phyloP scores from a whole-genome alignment of 2,329 filamentous ascomycete species.

The Apiospora sp. region DNA sequence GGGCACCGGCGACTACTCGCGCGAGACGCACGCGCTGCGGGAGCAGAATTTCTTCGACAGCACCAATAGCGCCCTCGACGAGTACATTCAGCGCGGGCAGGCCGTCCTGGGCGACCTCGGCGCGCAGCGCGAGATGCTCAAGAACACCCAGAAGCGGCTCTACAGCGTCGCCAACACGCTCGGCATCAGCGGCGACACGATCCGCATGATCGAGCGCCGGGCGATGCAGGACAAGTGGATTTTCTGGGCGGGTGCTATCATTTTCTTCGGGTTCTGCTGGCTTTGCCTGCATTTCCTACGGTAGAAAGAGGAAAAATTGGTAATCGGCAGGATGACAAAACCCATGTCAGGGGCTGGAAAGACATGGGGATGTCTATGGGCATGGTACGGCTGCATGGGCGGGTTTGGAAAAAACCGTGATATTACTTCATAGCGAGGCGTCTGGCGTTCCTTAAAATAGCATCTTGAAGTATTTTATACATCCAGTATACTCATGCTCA shows the following conservation, averaged over 20 bases:
- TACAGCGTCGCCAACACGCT: constrained; percentile 95
- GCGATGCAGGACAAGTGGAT: constrained; percentile 98
- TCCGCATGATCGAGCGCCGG: constrained; percentile 92
- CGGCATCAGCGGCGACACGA: constrained; percentile 93
- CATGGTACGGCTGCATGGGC: constrained; percentile 10
- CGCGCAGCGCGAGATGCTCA: constrained; percentile 91
- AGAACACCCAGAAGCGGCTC: constrained; percentile 88
- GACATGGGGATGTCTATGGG: background rate
- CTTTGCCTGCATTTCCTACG: constrained; percentile 85
- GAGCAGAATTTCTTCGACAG: constrained; percentile 88
- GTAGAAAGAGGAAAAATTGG: constrained; percentile 45
- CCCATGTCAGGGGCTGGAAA: background rate
- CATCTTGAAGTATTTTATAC: constrained; percentile 8
- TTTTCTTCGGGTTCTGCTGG: constrained; percentile 94
- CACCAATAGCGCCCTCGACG: constrained; percentile 87
- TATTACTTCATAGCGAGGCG: constrained; percentile 36
- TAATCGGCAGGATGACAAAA: constrained; percentile 28
- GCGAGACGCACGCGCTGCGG: constrained; percentile 84
- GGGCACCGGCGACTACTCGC: constrained; percentile 68
- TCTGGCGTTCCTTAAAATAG: constrained; percentile 31
- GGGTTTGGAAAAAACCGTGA: constrained; percentile 5
- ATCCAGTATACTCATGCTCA: constrained; percentile 4
- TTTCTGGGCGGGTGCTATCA: constrained; percentile 83
- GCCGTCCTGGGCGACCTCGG: constrained; percentile 89
- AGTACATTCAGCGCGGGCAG: constrained; percentile 90